Evolutionary conservation across 495 filamentous ascomycete genomes (phyloP).

Genomic region (Annulohypoxylon bovei): DNA sequence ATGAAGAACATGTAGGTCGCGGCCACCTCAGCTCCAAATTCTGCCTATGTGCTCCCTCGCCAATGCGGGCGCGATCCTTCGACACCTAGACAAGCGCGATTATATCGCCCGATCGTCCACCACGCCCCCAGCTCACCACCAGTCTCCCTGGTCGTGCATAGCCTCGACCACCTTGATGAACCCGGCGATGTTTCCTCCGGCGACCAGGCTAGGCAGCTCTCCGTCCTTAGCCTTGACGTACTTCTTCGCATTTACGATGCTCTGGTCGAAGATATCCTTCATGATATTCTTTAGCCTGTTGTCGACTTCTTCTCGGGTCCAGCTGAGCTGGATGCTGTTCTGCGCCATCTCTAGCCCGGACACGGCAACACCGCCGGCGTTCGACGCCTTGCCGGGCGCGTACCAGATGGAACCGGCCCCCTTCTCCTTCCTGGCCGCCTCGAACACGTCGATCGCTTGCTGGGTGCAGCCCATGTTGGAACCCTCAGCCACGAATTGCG

Average conservation of each 20-base stretch:
- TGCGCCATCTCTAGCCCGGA: slow-evolving; percentile 99
- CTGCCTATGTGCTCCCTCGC: background rate
- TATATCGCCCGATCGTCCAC: background rate
- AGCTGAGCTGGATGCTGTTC: slow-evolving; percentile 86
- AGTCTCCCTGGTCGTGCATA: slow-evolving; percentile 97
- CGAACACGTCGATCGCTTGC: slow-evolving; percentile 93
- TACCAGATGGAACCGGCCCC: slow-evolving; percentile 86
- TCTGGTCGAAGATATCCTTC: slow-evolving; percentile 92
- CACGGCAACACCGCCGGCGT: slow-evolving; percentile 96
- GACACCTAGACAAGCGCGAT: no score
- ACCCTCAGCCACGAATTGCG: slow-evolving; percentile 91
- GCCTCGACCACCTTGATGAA: slow-evolving; percentile 95
- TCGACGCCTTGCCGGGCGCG: slow-evolving; percentile 94
- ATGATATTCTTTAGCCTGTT: slow-evolving; percentile 92
- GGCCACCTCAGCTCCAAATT: background rate
- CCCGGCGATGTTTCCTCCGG: slow-evolving; percentile 95
- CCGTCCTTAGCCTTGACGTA: slow-evolving; percentile 81
- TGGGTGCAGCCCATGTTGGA: slow-evolving; percentile 99
- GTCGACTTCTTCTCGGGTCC: slow-evolving; percentile 92
- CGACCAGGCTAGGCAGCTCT: slow-evolving; percentile 87
- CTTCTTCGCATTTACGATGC: slow-evolving; percentile 86
- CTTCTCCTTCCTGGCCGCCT: slow-evolving; percentile 78
- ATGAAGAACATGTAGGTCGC: background rate
- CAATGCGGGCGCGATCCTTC: background rate
- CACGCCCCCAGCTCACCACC: slow-evolving; percentile 68